Evolutionary conservation across 2,329 filamentous ascomycete species (phyloP).

Genomic region (Emydomyces testavorans): DNA sequence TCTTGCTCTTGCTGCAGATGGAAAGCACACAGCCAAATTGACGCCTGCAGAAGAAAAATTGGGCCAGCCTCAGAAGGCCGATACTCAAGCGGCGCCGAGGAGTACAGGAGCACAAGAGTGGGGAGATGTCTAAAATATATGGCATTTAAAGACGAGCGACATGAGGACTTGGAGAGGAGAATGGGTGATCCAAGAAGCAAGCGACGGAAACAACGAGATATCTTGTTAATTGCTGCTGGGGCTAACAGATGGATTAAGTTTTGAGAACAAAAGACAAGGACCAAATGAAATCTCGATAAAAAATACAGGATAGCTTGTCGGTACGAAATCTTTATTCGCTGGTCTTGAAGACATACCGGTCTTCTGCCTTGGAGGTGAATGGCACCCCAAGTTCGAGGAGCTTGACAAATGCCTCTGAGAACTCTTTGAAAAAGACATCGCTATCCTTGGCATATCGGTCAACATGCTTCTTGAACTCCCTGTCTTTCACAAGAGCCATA

Average conservation of each 20-base stretch:
- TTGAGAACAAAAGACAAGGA: neutral
- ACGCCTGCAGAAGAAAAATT: too few species aligned
- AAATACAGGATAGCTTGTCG: neutral
- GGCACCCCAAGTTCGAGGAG: slow-evolving; percentile 93
- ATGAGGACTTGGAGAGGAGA: neutral
- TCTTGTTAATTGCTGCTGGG: too few species aligned
- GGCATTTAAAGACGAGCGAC: neutral
- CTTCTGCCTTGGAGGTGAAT: slow-evolving; percentile 56
- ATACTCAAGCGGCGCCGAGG: too few species aligned
- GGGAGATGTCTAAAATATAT: neutral
- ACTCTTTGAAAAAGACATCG: slow-evolving; percentile 87
- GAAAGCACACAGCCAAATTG: too few species aligned
- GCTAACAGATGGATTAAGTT: neutral
- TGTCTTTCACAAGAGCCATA: slow-evolving; percentile 76
- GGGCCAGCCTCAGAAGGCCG: too few species aligned
- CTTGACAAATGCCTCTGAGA: slow-evolving; percentile 63
- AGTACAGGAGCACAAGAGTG: too few species aligned
- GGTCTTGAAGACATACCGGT: slow-evolving; percentile 53
- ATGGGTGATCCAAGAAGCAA: too few species aligned
- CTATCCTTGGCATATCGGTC: slow-evolving; percentile 87
- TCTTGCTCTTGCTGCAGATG: too few species aligned
- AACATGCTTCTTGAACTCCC: slow-evolving; percentile 66
- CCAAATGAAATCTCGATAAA: neutral
- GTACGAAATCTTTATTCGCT: slow-evolving; percentile 21
- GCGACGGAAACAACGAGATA: too few species aligned